Conservation (phyloP, 352 stramenopile species). For the Phytophthora sansomeana region DNA sequence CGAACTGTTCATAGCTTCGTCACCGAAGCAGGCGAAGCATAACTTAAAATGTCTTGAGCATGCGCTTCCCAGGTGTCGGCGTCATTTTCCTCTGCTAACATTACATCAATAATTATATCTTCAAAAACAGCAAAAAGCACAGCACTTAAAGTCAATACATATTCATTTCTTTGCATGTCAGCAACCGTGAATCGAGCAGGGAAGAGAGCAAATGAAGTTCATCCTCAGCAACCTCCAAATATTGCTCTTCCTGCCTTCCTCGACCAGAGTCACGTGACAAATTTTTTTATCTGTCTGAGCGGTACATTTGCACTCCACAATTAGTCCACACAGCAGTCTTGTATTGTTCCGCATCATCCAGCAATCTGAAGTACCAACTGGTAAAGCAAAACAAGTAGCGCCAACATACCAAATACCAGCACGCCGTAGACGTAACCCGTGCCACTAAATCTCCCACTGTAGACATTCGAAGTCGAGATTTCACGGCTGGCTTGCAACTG, state of each 20-base stretch:
- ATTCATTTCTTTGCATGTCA: conserved; percentile 21
- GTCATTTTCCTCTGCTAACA: too few species aligned
- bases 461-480: conserved; percentile 60
- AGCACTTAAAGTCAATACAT: conserved; percentile 16
- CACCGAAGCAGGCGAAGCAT: too few species aligned
- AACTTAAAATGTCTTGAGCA: too few species aligned
- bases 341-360: conserved; percentile 2
- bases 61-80: too few species aligned
- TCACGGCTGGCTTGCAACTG: conserved; percentile 64
- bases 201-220: background rate
- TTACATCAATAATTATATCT: background rate
- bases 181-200: conserved; percentile 29
- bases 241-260: conserved; percentile 25
- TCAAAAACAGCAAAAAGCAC: background rate
- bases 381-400: conserved; percentile 67
- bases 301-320: background rate
- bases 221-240: background rate
- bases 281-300: background rate
- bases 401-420: conserved; percentile 68
- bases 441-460: conserved; percentile 73
- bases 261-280: conserved; percentile 16
- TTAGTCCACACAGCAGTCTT: background rate
- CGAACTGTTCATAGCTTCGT: too few species aligned
- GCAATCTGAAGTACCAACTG: conserved; percentile 61
- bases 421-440: conserved; percentile 64